A percentile compares a stretch with the other conserved stretches of the same genome.
Evolutionary conservation across 129 eudicot species (phyloP).

Genomic region (Calendula officinalis): DNA sequence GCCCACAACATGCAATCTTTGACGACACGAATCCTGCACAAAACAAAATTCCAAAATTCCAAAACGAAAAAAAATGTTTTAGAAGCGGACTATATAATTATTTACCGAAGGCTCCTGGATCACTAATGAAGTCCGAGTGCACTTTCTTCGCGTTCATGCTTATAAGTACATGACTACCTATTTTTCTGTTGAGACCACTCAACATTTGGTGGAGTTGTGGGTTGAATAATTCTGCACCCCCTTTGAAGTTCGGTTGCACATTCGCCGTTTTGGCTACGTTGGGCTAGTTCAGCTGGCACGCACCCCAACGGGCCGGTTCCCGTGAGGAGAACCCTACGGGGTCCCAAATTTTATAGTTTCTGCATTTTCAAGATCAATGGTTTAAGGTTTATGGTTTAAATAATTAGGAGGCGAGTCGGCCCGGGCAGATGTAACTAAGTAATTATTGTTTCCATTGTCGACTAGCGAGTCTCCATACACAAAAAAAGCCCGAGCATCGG

Average conservation of each 20-base stretch:
- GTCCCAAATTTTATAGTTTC: slow-evolving; percentile 73
- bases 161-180: slow-evolving; percentile 49
- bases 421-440: slow-evolving; percentile 38
- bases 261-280: slow-evolving; percentile 58
- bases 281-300: slow-evolving; percentile 84
- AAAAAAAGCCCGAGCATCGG: slow-evolving; percentile 36
- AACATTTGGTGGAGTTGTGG: slow-evolving; percentile 66
- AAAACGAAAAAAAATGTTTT: not conserved
- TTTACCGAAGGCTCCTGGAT: slow-evolving; percentile 39
- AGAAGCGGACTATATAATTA: not conserved
- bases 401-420: slow-evolving; percentile 42
- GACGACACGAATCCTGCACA: slow-evolving; percentile 41
- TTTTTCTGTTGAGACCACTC: slow-evolving; percentile 44
- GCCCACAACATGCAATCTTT: slow-evolving; percentile 46
- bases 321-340: slow-evolving; percentile 67
- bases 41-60: not conserved
- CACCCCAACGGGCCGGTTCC: slow-evolving; percentile 94
- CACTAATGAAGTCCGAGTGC: slow-evolving; percentile 34
- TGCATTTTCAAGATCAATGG: slow-evolving; percentile 23
- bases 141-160: slow-evolving; percentile 29
- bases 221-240: slow-evolving; percentile 65
- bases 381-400: slow-evolving; percentile 19
- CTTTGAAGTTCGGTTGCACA: slow-evolving; percentile 61
- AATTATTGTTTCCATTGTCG: slow-evolving; percentile 43
- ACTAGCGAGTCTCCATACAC: slow-evolving; percentile 50